Base-by-base conservation (phyloP, 495 filamentous ascomycete genomes). In the Talaromyces adpressus region DNA sequence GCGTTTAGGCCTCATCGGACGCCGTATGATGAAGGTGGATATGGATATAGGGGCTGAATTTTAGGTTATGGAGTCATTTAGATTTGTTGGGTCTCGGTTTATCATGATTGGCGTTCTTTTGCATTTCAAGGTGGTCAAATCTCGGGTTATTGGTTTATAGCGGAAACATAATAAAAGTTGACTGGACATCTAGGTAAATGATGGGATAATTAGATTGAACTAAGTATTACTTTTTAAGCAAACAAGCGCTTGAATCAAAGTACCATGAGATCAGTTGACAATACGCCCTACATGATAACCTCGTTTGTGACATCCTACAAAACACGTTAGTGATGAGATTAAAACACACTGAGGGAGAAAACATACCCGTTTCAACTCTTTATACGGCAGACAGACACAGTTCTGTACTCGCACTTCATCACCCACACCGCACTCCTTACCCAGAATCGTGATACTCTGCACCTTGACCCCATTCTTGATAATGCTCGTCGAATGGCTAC, bases 371-470 rank as follows among this genome's bases (percentile, higher is more conserved):
- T 98, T 99, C 72, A 99, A 79, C 76, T 98, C 95, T 85, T 99
- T 99, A 74, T 93, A 97, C 25, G 94, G 94, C 80, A 99, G 76
- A 76, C 94, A 97, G 63, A 99, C 89, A 73, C 94, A 99, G 79
- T 99, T 99, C 80, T 97, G 94, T 67, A 99, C 92, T 61, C 92
- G 86, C 30, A 99, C 89, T 72, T 99, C 94, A 69, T 99, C 94
- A 1, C 87, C 92, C 58, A 98, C 95, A 34, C 80, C 88, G 70
- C 95, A 98, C 75, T 98, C 94, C 81, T 97, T 97, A 71, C 93
- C 94, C 66, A 98, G 78, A 67, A 98, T 98, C 39, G 93, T 97
- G 72, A 98, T 96, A 77, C 91, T 96, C 81, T 98, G 94, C 59
- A 98, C 95, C 82, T 97, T 98, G 76, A 98, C 85, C 34, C 94